Percentiles rank a stretch among this genome's conserved stretches.
phyloP scores from a whole-genome alignment of 2,329 filamentous ascomycete genomes.

The Diaporthe amygdali region DNA sequence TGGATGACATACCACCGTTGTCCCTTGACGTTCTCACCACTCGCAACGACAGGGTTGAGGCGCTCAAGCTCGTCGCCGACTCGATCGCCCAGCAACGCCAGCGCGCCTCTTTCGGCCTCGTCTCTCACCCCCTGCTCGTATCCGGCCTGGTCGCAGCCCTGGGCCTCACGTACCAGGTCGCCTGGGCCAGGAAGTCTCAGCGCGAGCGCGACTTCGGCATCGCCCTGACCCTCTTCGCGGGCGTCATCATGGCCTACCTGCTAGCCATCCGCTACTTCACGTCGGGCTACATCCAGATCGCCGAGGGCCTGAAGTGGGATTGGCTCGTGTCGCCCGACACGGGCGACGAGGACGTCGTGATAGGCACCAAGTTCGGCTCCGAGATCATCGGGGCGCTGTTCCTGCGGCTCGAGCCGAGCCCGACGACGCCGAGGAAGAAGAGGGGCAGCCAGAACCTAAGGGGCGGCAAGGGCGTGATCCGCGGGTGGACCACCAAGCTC shows the following conservation, averaged over 20 bases:
- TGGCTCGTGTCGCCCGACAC: constrained; percentile 57
- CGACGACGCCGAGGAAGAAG: constrained; percentile 37
- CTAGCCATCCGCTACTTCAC: constrained; percentile 65
- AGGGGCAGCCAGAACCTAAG: constrained; percentile 45
- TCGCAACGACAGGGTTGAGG: constrained; percentile 67
- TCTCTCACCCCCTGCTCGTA: constrained; percentile 65
- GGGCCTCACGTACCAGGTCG: constrained; percentile 50
- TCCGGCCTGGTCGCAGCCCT: constrained; percentile 51
- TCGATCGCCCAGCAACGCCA: constrained; percentile 84
- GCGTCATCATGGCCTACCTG: constrained; percentile 68
- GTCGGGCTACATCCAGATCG: constrained; percentile 65
- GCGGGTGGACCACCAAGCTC: constrained; percentile 80
- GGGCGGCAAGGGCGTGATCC: constrained; percentile 73
- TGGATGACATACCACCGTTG: constrained; percentile 66
- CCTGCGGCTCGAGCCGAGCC: constrained; percentile 63
- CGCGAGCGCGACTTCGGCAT: constrained; percentile 56
- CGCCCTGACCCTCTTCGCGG: constrained; percentile 62
- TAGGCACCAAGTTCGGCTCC: constrained; percentile 71
- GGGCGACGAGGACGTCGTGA: constrained; percentile 59
- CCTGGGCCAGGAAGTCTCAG: constrained; percentile 42
- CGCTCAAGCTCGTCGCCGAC: constrained; percentile 77
- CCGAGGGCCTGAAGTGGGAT: constrained; percentile 64
- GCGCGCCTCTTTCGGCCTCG: constrained; percentile 64
- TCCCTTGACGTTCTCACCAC: constrained; percentile 62
- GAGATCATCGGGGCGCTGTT: constrained; percentile 75